Conservation (phyloP, 2,329 filamentous ascomycete genomes). For the Fusarium camptoceras region DNA sequence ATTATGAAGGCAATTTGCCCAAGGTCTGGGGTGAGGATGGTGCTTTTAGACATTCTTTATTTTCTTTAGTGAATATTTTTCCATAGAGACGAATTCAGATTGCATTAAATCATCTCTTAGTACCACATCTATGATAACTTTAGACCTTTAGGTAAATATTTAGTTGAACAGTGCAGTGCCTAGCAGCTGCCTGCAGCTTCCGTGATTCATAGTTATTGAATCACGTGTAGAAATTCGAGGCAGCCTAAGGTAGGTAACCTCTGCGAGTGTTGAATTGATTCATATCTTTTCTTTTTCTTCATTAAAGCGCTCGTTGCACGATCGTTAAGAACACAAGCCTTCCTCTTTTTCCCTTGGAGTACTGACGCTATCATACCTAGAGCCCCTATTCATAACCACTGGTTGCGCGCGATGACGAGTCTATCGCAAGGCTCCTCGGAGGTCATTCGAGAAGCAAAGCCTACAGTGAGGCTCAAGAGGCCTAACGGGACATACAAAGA, state of each 20-base stretch:
- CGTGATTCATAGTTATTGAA: not conserved
- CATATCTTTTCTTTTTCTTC: no score
- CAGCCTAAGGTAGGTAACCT: no score
- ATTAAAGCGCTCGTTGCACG: no score
- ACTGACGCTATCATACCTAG: no score
- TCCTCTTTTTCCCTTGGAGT: no score
- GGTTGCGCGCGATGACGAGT: no score
- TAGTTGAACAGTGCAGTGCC: not conserved
- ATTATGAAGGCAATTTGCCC: not conserved
- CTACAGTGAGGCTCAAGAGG: not conserved
- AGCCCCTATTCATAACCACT: no score
- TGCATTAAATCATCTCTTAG: not conserved
- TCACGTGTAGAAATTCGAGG: not conserved
- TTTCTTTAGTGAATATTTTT: not conserved
- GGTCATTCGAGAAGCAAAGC: fast-evolving
- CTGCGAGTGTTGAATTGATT: no score
- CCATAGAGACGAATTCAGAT: not conserved
- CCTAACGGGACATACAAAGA: fast-evolving
- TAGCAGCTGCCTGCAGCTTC: not conserved
- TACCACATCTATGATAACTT: fast-evolving
- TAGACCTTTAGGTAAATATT: fast-evolving
- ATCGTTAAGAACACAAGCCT: no score
- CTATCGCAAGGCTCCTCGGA: no score
- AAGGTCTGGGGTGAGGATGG: fast-evolving
- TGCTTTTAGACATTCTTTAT: not conserved